Base-by-base conservation (phyloP, 129 eudicot genomes). In the Chrysanthemum seticuspe region DNA sequence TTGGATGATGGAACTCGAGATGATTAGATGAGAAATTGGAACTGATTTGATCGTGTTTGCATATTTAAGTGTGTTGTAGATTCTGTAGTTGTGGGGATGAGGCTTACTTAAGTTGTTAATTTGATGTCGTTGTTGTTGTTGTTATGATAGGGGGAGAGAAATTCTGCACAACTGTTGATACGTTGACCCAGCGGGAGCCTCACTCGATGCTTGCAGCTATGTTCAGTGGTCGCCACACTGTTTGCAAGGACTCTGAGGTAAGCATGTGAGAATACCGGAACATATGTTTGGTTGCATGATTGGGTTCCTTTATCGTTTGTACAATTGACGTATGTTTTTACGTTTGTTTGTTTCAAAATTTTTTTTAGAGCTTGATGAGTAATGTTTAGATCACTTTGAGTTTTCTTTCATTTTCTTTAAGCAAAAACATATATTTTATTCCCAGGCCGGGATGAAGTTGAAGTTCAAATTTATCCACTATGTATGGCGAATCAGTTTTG, bases 181-280 rank as follows among this genome's bases (percentile, higher is more conserved):
- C 98, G 0, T 72, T 93, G 71, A 87, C 97, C 14, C 95, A 85
- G 18, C 83, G 98, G 4, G 97, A 93, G 78, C 98, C 98, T 63
- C 87, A 93, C 16, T 93, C 98, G 56, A 93, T 93, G 98, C 97
- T 93, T 57, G 97, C 98, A 50, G 98, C 98, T 0, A 93, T 93
- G 98, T 89, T 93, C 74, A 89, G 98, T 74, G 98, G 97, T 66
- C 96, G 96, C 59, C 98, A 93, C 72, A 83, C 97, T 9, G 61
- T 89, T 40, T 74, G 71, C 67, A 82, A 85, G 70, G 98, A 92
- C 50, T 72, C 97, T 31, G 86, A 85, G 97, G 98, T 88, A 72
- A 44, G 48, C 19, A 25, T 29, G 19, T 16, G 57, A 44, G 25
- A 16, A 45, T 13, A 45, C 56, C 14, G 15, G 11, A 23, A 53